Evolutionary conservation across 495 filamentous ascomycete species (phyloP), one percentile per base, ranked within the genome.

Genomic region (Daldinia decipiens): DNA sequence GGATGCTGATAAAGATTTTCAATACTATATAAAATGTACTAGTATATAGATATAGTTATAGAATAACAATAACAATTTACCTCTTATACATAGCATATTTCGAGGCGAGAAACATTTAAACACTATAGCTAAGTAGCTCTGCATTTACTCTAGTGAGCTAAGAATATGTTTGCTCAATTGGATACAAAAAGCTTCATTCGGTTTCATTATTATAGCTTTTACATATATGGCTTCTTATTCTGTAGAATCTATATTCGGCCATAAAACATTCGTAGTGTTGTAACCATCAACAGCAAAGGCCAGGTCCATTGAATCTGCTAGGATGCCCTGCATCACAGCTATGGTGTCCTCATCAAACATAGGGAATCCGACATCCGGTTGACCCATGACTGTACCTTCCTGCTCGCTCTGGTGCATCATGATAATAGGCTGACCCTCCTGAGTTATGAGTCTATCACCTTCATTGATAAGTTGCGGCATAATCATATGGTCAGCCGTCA

Each of bases 281-380:
- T 68, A 68, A 24, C 66, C 66, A 2, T 68, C 66, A 26, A 68
- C 50, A 6, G 68, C 45, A 34, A 62, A 71, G 3, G 58, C 63
- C 53, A 71, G 21, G 12, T 71, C 63, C 62, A 71, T 62, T 31
- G 68, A 67, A 5, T 43, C 68, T 21, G 31, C 51, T 12, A 71
- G 12, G 17, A 71, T 62, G 3, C 60, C 68, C 21, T 67, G 58
- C 62, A 71, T 71, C 13, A 57, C 43, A 19, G 58, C 43, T 15
- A 71, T 40, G 8, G 68, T 58, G 15, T 67, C 68, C 11, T 67
- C 62, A 13, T 71, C 68, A n/a, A 67, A 59, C 5, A 53, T 43
- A 27, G 36, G 52, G 36, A 32, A 62, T 21, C 24, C 56, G 5
- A 29, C 12, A 31, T 59, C 43, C 5, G 54, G 27, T 31, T 54